Evolutionary conservation across 768 basidiomycete genomes (phyloP).

Genomic region (Termitomyces bulborhizus): DNA sequence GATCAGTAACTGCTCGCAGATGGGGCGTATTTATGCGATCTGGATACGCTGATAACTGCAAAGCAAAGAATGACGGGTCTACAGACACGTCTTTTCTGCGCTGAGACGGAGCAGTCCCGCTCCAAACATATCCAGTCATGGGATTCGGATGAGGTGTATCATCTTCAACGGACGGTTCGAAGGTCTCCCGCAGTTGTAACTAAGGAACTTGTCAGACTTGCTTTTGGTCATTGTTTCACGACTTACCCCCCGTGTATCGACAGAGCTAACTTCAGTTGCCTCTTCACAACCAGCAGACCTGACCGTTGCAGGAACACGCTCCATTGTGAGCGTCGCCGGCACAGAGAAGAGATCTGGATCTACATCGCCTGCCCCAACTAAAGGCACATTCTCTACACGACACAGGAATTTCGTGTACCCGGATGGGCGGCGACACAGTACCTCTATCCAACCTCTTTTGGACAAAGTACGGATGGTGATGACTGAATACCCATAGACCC

Average conservation of each 20-base stretch:
- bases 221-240: not conserved
- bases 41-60: constrained; percentile 75
- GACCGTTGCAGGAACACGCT: constrained; percentile 39
- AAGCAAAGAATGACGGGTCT: constrained; percentile 78
- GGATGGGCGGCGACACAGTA: constrained; percentile 79
- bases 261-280: constrained; percentile 14
- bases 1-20: constrained; percentile 43
- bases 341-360: constrained; percentile 71
- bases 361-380: constrained; percentile 79
- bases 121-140: constrained; percentile 87
- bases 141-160: constrained; percentile 51
- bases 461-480: constrained; percentile 73
- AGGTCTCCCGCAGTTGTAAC: constrained; percentile 22
- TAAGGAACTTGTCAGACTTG: constrained; percentile 3
- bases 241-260: constrained; percentile 13
- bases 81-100: constrained; percentile 79
- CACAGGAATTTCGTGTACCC: constrained; percentile 84
- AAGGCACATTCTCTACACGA: constrained; percentile 82
- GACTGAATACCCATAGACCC: constrained; percentile 81
- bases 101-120: constrained; percentile 79
- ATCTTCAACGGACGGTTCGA: constrained; percentile 15
- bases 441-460: constrained; percentile 83
- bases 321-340: constrained; percentile 69
- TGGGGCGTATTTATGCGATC: constrained; percentile 33
- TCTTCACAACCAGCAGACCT: constrained; percentile 21